Percentiles rank a stretch among this genome's conserved stretches.
phyloP scores from a whole-genome alignment of 176 grass and related monocot species.

The Ensete ventricosum region DNA sequence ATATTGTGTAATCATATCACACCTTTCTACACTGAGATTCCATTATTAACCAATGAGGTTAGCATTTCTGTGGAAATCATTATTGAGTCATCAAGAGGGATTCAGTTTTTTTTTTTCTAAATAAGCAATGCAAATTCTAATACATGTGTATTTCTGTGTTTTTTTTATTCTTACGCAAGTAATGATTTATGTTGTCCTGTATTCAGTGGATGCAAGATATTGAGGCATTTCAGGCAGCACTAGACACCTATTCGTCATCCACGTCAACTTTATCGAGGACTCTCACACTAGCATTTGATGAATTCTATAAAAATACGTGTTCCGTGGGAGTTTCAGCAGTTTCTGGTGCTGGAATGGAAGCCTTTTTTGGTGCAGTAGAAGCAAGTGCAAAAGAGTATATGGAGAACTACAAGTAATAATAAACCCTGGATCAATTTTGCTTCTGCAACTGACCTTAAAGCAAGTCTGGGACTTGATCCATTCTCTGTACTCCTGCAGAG shows the following conservation, averaged over 20 bases:
- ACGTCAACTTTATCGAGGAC: constrained; percentile 64
- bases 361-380: constrained; percentile 76
- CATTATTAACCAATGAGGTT: no score
- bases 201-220: constrained; percentile 97
- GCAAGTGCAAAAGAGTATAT: constrained; percentile 70
- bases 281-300: constrained; percentile 68
- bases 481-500: constrained; percentile 26
- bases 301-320: constrained; percentile 78
- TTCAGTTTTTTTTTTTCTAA: no score
- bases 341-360: constrained; percentile 58
- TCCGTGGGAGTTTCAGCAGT: constrained; percentile 85
- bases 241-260: constrained; percentile 77
- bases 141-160: background rate
- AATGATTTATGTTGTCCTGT: constrained; percentile 11
- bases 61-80: no score
- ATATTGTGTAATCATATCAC: no score
- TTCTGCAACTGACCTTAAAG: background rate
- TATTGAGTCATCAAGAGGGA: no score
- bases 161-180: background rate
- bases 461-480: background rate
- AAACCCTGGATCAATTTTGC: background rate
- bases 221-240: constrained; percentile 72
- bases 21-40: no score
- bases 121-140: no score
- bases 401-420: constrained; percentile 73